Evolutionary conservation across 1,284 basidiomycete genomes (phyloP).

Genomic region (Dichomitus squalens): DNA sequence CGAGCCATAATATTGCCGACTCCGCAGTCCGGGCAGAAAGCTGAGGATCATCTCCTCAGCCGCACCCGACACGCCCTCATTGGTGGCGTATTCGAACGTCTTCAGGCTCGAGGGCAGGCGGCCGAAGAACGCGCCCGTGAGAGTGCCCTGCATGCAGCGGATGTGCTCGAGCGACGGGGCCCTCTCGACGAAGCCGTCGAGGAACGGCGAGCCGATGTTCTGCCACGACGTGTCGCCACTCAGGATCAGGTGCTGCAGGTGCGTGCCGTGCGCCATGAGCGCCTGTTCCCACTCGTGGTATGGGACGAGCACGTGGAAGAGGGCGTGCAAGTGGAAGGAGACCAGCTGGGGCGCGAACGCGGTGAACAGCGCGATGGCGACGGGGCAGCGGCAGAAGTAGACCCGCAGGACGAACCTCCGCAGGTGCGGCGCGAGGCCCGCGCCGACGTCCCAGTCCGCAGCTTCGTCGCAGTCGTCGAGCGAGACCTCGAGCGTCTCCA

Average conservation of each 20-base stretch:
- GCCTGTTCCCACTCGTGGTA: not conserved
- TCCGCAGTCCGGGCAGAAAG: not conserved
- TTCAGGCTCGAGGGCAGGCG: not conserved
- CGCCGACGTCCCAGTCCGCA: not conserved
- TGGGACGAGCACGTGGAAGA: not conserved
- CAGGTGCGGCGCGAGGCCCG: not conserved
- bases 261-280: not conserved
- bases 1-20: not conserved
- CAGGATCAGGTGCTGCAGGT: not conserved
- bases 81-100: not conserved
- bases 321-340: not conserved
- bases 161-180: not conserved
- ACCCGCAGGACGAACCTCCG: not conserved
- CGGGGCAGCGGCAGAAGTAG: not conserved
- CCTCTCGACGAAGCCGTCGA: not conserved
- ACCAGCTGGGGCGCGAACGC: constrained; percentile 4
- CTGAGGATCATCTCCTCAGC: not conserved
- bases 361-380: not conserved
- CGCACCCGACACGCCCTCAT: too few species aligned
- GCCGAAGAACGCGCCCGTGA: constrained; percentile 1
- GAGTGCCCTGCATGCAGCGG: not conserved
- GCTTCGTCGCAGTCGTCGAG: not conserved
- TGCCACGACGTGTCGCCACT: not conserved
- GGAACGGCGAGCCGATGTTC: not conserved
- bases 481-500: constrained; percentile 4